Conservation (phyloP, 345 rosid species). For the Toxicodendron radicans region DNA sequence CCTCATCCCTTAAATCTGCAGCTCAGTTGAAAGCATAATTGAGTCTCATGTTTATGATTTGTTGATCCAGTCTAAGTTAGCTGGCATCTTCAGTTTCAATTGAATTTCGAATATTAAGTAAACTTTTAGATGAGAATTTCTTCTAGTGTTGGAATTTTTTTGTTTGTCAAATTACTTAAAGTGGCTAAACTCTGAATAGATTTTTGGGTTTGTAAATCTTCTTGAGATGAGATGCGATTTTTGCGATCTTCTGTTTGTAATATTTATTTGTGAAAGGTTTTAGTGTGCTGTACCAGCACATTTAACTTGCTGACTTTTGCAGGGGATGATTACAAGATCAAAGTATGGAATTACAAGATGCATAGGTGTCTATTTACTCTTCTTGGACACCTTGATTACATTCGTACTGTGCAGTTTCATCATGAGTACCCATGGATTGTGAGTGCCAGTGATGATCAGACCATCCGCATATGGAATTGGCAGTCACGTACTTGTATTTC, state of each 20-base stretch:
- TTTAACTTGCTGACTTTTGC: slow-evolving; percentile 28
- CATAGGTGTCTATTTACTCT: slow-evolving; percentile 92
- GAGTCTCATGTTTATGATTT: background rate
- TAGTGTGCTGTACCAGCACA: background rate
- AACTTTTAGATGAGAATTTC: background rate
- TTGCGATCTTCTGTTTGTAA: background rate
- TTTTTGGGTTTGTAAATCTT: background rate
- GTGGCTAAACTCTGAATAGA: background rate
- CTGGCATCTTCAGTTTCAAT: background rate
- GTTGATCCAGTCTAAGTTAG: background rate
- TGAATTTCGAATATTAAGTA: background rate
- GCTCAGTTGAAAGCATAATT: background rate
- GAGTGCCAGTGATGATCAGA: slow-evolving; percentile 98
- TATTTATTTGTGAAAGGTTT: background rate
- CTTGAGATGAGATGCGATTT: background rate
- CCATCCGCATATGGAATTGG: slow-evolving; percentile 99
- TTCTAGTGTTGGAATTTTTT: background rate
- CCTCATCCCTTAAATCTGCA: background rate
- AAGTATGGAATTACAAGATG: slow-evolving; percentile 94
- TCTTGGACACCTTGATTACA: slow-evolving; percentile 96
- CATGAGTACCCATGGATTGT: slow-evolving; percentile 98
- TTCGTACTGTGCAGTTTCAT: slow-evolving; percentile 96
- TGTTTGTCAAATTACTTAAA: background rate
- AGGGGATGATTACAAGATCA: slow-evolving; percentile 98
- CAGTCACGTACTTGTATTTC: slow-evolving; percentile 95